Evolutionary conservation across 139 green algal genomes (phyloP).

Genomic region (Chloropicon primus): DNA sequence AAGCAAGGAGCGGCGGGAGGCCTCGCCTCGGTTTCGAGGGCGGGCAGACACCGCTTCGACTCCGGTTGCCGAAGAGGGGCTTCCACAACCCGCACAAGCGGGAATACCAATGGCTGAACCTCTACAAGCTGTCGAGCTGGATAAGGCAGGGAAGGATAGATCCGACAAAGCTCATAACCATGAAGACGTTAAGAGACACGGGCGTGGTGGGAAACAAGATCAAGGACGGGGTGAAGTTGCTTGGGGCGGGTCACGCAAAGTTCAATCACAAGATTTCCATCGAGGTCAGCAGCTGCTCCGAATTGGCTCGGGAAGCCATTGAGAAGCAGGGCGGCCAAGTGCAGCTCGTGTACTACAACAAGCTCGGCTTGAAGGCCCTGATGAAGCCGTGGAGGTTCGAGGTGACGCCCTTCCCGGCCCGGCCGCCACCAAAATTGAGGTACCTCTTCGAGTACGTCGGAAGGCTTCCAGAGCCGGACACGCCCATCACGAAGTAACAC

Average conservation of each 20-base stretch:
- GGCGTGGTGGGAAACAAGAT: constrained; percentile 43
- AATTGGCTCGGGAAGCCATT: constrained; percentile 34
- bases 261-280: constrained; percentile 13
- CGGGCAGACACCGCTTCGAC: constrained; percentile 56
- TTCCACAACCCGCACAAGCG: constrained; percentile 47
- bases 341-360: constrained; percentile 84
- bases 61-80: constrained; percentile 44
- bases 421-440: neutral
- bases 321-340: constrained; percentile 59
- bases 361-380: constrained; percentile 66
- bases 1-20: constrained; percentile 10
- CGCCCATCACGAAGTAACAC: no score
- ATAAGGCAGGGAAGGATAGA: constrained; percentile 53
- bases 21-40: constrained; percentile 58
- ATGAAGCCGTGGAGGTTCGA: constrained; percentile 34
- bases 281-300: constrained; percentile 57
- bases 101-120: constrained; percentile 42
- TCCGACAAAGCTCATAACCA: constrained; percentile 56
- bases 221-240: constrained; percentile 71
- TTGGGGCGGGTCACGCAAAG: constrained; percentile 23
- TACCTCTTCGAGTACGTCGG: neutral
- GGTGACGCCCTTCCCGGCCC: neutral
- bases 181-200: constrained; percentile 69
- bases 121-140: constrained; percentile 44
- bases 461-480: no score